Evolutionary conservation across 2,329 filamentous ascomycete genomes (phyloP).

Genomic region (Elsinoe fawcettii): DNA sequence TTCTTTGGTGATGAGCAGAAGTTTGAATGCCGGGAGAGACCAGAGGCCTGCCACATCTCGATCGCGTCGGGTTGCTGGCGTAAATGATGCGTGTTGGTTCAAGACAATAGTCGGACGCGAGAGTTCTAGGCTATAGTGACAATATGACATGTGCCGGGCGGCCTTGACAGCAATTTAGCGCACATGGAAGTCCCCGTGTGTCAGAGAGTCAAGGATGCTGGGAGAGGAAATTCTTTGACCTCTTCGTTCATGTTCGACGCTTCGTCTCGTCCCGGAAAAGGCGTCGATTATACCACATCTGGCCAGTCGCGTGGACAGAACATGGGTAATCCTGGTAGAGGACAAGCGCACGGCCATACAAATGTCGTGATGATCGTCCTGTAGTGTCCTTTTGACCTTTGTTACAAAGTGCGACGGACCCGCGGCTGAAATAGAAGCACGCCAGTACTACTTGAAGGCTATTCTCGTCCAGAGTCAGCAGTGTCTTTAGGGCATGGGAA

Average conservation of each 20-base stretch:
- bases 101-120: background rate
- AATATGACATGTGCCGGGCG: background rate
- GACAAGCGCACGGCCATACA: background rate
- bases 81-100: background rate
- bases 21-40: background rate
- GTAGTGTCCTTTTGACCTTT: background rate
- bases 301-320: constrained; percentile 1
- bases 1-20: background rate
- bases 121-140: background rate
- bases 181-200: too few species aligned
- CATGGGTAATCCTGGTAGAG: background rate
- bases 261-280: constrained; percentile 1
- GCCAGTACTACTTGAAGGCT: background rate
- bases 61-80: background rate
- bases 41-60: background rate
- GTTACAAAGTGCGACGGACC: constrained; percentile 6
- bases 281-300: background rate
- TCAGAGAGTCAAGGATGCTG: too few species aligned
- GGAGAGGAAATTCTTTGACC: too few species aligned
- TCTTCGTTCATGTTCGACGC: background rate
- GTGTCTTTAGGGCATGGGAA: background rate
- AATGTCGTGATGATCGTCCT: constrained; percentile 1
- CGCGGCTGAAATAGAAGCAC: background rate
- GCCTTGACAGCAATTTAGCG: background rate
- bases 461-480: background rate